Evolutionary conservation across 352 stramenopile genomes (phyloP).

Genomic region (Pythium phragmitis): DNA sequence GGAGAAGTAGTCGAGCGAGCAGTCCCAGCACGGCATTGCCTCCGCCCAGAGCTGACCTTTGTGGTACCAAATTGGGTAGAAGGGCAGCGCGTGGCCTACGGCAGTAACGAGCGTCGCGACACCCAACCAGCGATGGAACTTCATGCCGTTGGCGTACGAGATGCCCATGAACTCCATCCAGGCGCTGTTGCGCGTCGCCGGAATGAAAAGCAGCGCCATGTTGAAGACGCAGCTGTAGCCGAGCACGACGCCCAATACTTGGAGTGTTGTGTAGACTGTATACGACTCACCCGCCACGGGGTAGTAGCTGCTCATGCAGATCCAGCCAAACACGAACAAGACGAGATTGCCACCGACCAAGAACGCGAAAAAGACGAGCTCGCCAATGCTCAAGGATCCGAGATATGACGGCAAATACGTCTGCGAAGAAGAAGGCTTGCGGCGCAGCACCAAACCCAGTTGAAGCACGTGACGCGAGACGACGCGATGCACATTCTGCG

Average conservation of each 20-base stretch:
- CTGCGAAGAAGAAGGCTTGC: conserved; percentile 32
- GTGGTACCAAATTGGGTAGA: conserved; percentile 31
- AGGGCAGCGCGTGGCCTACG: conserved; percentile 27
- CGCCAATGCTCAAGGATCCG: conserved; percentile 47
- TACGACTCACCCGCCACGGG: conserved; percentile 23
- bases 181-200: conserved; percentile 33
- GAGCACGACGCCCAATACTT: conserved; percentile 46
- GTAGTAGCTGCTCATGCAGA: conserved; percentile 19
- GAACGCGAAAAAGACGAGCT: conserved; percentile 53
- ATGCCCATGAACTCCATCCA: conserved; percentile 48
- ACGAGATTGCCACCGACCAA: conserved; percentile 51
- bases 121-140: conserved; percentile 39
- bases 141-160: conserved; percentile 45
- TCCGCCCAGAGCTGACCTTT: conserved; percentile 21
- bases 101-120: conserved; percentile 22
- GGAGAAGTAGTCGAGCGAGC: conserved; percentile 16
- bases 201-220: conserved; percentile 59
- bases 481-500: conserved; percentile 40
- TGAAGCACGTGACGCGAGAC: conserved; percentile 35
- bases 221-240: conserved; percentile 69
- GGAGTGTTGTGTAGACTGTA: conserved; percentile 45
- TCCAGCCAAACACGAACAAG: conserved; percentile 53
- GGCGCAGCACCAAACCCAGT: conserved; percentile 43
- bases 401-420: conserved; percentile 17
- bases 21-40: conserved; percentile 40